Percentiles rank a stretch among this genome's conserved stretches.
phyloP scores from a whole-genome alignment of 306 rosid genomes.

The Phaseolus lunatus region DNA sequence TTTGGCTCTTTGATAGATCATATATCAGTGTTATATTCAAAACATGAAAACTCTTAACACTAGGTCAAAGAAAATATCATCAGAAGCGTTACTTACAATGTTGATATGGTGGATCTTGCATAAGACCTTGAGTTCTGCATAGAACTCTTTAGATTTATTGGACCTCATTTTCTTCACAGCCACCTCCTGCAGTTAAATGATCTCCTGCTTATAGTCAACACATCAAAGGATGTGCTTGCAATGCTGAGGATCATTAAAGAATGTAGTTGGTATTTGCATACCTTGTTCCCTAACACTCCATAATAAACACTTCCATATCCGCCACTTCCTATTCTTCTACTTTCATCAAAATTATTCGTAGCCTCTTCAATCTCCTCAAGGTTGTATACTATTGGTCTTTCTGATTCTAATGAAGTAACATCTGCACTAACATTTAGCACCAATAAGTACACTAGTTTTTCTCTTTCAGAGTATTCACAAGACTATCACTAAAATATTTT shows the following conservation, averaged over 20 bases:
- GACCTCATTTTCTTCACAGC: conserved; percentile 82
- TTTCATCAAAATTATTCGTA: conserved; percentile 60
- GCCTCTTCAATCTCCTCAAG: conserved; percentile 74
- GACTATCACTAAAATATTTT: background rate
- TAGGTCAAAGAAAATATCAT: background rate
- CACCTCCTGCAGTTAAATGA: conserved; percentile 66
- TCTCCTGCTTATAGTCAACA: conserved; percentile 16
- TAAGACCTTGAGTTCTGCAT: conserved; percentile 73
- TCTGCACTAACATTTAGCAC: conserved; percentile 50
- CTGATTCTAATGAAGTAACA: conserved; percentile 58
- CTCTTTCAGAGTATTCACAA: background rate
- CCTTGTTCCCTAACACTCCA: conserved; percentile 63
- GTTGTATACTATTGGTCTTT: conserved; percentile 52
- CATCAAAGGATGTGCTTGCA: background rate
- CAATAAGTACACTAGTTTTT: background rate
- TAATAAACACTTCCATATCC: conserved; percentile 76
- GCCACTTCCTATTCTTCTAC: conserved; percentile 64
- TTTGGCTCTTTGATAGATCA: no score
- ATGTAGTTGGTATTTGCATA: conserved; percentile 39
- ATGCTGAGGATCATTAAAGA: conserved; percentile 18
- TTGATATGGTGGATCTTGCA: conserved; percentile 68
- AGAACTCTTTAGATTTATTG: conserved; percentile 73
- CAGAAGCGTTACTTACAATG: conserved; percentile 53
- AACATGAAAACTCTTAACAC: background rate
- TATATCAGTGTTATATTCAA: background rate